Percentiles rank a stretch among this genome's conserved stretches.
Evolutionary conservation across 208 protist genomes (phyloP).

Genomic region (Naegleria fowleri): DNA sequence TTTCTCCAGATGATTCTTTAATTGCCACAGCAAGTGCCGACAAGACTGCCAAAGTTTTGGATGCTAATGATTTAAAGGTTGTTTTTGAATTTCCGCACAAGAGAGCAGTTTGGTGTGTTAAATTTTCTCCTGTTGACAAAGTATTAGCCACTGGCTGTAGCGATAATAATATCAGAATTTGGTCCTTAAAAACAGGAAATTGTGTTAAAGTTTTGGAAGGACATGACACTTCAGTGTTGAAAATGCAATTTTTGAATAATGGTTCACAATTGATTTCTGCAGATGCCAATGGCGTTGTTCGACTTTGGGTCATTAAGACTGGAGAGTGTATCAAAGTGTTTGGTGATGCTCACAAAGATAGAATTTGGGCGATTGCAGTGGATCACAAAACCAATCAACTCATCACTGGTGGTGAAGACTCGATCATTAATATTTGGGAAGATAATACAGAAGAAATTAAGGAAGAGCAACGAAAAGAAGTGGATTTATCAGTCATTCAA

Average conservation of each 20-base stretch:
- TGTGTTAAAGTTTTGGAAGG: not conserved
- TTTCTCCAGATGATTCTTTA: not conserved
- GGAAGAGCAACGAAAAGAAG: not conserved
- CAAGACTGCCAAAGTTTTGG: slow-evolving; percentile 13
- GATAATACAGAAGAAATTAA: not conserved
- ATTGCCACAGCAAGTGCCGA: slow-evolving; percentile 19
- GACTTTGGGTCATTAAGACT: not conserved
- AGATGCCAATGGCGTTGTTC: not conserved
- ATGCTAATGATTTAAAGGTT: not conserved
- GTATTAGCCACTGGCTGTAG: not conserved
- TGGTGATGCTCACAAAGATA: not conserved
- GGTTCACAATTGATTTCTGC: not conserved
- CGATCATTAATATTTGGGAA: not conserved
- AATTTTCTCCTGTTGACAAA: slow-evolving; percentile 26
- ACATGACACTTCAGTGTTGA: not conserved
- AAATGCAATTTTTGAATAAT: not conserved
- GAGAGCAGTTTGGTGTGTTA: not conserved
- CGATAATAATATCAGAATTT: not conserved
- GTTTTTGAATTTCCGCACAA: not conserved
- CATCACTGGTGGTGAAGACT: slow-evolving; percentile 22
- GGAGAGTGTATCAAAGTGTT: not conserved
- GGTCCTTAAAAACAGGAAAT: not conserved
- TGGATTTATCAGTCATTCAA: not conserved
- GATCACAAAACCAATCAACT: not conserved
- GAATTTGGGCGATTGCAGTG: not conserved